Evolutionary conservation across 768 basidiomycete species (phyloP).

Genomic region (Atractiella rhizophila): DNA sequence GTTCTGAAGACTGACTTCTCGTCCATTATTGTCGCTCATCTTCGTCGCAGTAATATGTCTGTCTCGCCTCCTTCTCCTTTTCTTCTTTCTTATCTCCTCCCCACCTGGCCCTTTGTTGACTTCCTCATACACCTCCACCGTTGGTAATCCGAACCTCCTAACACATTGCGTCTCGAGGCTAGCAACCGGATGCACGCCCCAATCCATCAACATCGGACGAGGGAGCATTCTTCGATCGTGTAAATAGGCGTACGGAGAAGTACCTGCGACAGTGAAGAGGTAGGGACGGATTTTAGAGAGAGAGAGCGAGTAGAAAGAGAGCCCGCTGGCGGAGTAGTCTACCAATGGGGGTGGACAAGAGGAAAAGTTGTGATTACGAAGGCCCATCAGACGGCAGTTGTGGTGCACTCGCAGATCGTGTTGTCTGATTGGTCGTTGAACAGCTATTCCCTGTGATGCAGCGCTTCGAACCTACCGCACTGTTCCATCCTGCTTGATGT

Average conservation of each 20-base stretch:
- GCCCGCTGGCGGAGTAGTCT: neutral
- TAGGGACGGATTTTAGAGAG: slow-evolving; percentile 10
- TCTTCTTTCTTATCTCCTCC: no score
- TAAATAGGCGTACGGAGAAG: slow-evolving; percentile 11
- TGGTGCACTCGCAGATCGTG: slow-evolving; percentile 10
- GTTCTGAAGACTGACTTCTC: no score
- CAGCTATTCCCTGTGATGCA: no score
- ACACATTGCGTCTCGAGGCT: slow-evolving; percentile 13
- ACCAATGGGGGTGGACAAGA: slow-evolving; percentile 8
- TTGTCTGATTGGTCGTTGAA: no score
- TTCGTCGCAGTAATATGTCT: slow-evolving; percentile 14
- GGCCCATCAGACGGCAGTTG: slow-evolving; percentile 2
- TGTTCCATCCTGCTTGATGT: slow-evolving; percentile 15
- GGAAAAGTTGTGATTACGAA: no score
- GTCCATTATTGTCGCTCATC: slow-evolving; percentile 4
- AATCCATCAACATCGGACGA: slow-evolving; percentile 2
- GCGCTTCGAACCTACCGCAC: no score
- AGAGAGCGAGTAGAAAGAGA: slow-evolving; percentile 13
- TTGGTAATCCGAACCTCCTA: slow-evolving; percentile 13
- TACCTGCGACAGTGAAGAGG: slow-evolving; percentile 15
- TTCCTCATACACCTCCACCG: neutral
- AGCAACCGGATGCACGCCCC: slow-evolving; percentile 4
- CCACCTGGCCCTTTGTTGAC: neutral
- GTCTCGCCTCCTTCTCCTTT: no score
- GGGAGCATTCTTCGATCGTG: slow-evolving; percentile 16